Base-by-base conservation (phyloP, 768 basidiomycete species). In the Phaeolepiota aurea region DNA sequence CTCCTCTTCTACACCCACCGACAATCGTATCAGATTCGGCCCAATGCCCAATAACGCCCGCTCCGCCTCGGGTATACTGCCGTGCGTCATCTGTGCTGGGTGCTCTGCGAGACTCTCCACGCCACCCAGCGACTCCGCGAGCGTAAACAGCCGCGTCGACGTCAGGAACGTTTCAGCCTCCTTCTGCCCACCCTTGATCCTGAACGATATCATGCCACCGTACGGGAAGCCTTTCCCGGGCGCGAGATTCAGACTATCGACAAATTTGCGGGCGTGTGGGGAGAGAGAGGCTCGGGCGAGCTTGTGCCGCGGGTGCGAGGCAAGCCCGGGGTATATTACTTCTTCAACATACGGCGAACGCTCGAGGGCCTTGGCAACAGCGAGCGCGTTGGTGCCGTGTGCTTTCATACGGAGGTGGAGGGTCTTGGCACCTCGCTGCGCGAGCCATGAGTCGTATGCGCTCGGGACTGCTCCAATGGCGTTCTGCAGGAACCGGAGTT, bases 101-200 rank as follows among this genome's bases (percentile, higher is more conserved):
- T 86, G 71, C 58, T 97, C 92, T 0, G 87, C 86, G 22, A 97
- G 62, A 57, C 80, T 84, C 71, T 98, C 94, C 3, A 96, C 88
- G 0, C 92, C 94, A 1, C 94, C 94, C 3, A 97, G 62, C 18
- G 77, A 81, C 71, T 93, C 92, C 0, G 92, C 93, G 10, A 97
- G 68, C 18, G 80, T 72, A 53, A 92, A 91, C 22, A 93, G 54
- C 19, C 74, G 59, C 3, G 79, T 69, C 0, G 73, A 57, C 0
- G 74, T 76, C 42, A 93, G 56, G 65, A 96, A 92, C 44, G 52
- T 64, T 38, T 82, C 72, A 2, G 87, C 82, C 46, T 74, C 69
- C 34, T 44, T 53, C 20, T 62, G 56, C 1, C 77, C 72, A 1
- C 77, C 86, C 65, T 34, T 77, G 63, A 68, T 79, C 68, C 46